Base-by-base conservation (phyloP, 306 rosid genomes). In the Quercus gilva region DNA sequence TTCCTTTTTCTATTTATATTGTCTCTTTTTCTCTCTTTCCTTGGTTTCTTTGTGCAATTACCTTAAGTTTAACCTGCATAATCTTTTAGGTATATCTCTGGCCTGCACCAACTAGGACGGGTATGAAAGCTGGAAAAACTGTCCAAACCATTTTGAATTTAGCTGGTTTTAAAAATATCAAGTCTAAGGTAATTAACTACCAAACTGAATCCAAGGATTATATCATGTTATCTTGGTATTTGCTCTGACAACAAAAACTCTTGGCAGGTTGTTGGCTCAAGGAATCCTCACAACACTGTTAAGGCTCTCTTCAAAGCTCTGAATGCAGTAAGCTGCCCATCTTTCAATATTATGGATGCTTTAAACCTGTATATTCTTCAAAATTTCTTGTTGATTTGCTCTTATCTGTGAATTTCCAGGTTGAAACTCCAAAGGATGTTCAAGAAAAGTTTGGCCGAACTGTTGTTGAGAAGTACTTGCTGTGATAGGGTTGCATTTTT, bases 401-500 rank as follows among this genome's bases (percentile, higher is more conserved):
- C 53, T 56, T 74, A 69, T 19, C 2, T 81, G 25, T 65, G 53
- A 69, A 17, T 73, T 87, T 78, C 55, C 94, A 94, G 99, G 86
- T 92, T 67, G 97, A 94, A 85, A 92, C 97, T 43, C 97, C 94
- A 3, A 91, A 88, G 88, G 99, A 92, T 81, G 90, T 91, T 49
- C 95, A 92, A 91, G 94, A 91, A 76, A 94, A 91, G 90, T 86
- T 91, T 41, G 99, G 99, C 5, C 89, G 97, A 72, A 92, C 99
- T 41, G 97, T 94, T 75, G 97, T 92, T 25, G 90, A 94, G 94
- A 94, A 86, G 88, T 91, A 92, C 86, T 80, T 94, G 71, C 78
- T 91, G 80, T 94, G 84, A 88, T 76, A 69, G 80, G 23, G 68
- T 67, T 59, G 61, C 74, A 25, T 14, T 20, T 67, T 49, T 73